phyloP scores from a whole-genome alignment of 352 stramenopile species.

The Thalassiosira hispida region DNA sequence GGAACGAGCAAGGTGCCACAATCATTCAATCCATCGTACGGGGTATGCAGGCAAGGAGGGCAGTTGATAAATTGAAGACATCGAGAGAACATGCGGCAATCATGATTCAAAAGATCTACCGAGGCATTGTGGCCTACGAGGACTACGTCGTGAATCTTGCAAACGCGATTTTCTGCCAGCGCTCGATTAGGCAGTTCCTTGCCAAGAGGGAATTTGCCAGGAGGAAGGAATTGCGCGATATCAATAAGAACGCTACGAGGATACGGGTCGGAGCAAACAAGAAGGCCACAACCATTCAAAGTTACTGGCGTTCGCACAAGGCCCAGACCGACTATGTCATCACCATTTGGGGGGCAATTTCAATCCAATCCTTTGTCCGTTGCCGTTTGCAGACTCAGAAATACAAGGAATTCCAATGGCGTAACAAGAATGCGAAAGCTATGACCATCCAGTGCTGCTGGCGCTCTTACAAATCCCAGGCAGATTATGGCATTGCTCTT shows the following conservation, averaged over 20 bases:
- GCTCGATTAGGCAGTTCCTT: constrained; percentile 17
- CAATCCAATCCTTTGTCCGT: constrained; percentile 7
- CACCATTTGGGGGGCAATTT: neutral
- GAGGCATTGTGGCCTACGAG: constrained; percentile 4
- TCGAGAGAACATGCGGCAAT: neutral
- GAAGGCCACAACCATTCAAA: constrained; percentile 30
- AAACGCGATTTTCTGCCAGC: constrained; percentile 11
- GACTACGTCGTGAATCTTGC: neutral
- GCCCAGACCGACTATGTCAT: neutral
- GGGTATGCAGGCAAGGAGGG: neutral
- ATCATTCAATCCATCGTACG: constrained; percentile 10
- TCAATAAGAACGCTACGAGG: constrained; percentile 10
- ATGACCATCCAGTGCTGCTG: constrained; percentile 15
- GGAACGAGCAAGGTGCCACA: neutral
- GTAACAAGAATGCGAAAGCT: constrained; percentile 1
- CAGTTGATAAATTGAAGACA: neutral
- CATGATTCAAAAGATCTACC: constrained; percentile 2
- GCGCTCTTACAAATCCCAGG: constrained; percentile 11
- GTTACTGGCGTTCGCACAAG: constrained; percentile 4
- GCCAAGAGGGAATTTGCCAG: constrained; percentile 19
- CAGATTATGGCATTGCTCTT: constrained; percentile 3
- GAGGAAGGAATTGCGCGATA: constrained; percentile 1
- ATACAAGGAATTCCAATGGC: neutral
- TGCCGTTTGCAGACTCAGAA: constrained; percentile 10
- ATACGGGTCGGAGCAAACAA: constrained; percentile 22